Base-by-base conservation (phyloP, 768 basidiomycete species). In the Suillus weaverae region DNA sequence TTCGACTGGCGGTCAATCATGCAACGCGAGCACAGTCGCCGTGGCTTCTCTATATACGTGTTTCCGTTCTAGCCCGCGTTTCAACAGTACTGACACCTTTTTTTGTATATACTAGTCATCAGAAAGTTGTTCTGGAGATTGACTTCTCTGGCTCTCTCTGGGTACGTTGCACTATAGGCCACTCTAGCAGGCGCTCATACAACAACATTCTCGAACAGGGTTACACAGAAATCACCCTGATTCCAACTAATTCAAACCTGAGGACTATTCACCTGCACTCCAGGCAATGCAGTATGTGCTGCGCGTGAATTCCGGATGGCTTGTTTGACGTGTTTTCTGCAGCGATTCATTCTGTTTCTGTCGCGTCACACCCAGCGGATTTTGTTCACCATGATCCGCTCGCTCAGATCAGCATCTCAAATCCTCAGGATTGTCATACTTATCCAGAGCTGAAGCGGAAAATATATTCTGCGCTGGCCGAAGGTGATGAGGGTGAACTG, bases 371-470 rank as follows among this genome's bases (percentile, higher is more conserved):
- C 70, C 81, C 81, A 62, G 89, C 92, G 35, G 91, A 92, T 66
- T 96, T 93, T 75, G 81, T 86, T 8, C 89, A 92, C 74, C 80
- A 87, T 72, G 92, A 97, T 78, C 86, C 91, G 16, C 83, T 94
- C 62, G 81, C 84, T 32, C 87, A 84, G 67, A 80, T 93, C 69
- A 83, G 80, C 67, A 82, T 89, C 71, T 87, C 84, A 43, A 88
- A 89, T 68, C 82, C 87, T 13, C 83, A 85, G 68, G 94, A 97
- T 74, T 89, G 91, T 64, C 93, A 95, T 71, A 85, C 86, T 62
- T 95, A 97, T 78, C 93, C 95, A 7, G 97, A 97, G 73, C 82
- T 96, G 65, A 99, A 97, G 82, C 85, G 97, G 64, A 91, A 89
- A 78, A 77, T 97, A 46, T 99, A 95, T 80, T 86, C 94, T 0